Conservation (phyloP, 305 asterid genomes). For the Solanum hybrid region DNA sequence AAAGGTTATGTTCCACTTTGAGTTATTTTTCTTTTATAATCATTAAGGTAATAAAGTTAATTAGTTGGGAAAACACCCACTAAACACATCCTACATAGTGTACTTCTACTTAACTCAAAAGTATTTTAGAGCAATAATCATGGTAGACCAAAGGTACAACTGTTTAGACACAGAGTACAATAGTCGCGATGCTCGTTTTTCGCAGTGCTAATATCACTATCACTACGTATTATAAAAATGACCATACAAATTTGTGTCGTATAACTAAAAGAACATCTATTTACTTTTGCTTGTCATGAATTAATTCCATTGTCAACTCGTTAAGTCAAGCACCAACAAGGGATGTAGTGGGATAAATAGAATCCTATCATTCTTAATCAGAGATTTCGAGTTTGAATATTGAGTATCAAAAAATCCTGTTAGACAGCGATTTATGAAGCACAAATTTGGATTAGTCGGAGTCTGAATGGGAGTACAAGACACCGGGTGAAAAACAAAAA, state of each 20-base stretch:
- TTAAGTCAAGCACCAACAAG: background rate
- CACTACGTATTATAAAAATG: background rate
- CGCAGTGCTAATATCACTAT: background rate
- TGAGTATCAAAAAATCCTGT: background rate
- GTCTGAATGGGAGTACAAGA: background rate
- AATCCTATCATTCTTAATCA: background rate
- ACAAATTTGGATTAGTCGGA: background rate
- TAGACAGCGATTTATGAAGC: background rate
- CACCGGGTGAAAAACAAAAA: background rate
- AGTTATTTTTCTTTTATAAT: background rate
- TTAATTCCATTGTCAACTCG: background rate
- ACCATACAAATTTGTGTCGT: background rate
- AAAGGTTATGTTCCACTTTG: conserved; percentile 1
- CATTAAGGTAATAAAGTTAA: background rate
- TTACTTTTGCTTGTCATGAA: background rate
- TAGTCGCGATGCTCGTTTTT: background rate
- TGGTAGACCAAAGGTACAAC: background rate
- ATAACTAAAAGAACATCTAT: background rate
- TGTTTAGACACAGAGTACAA: background rate
- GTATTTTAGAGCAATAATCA: background rate
- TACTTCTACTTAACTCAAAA: background rate
- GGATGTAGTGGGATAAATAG: background rate
- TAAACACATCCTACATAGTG: background rate
- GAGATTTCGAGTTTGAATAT: background rate
- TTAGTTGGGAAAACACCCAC: background rate